phyloP scores from a whole-genome alignment of 73 alveolate genomes.

The Paramecium sexaurelia region DNA sequence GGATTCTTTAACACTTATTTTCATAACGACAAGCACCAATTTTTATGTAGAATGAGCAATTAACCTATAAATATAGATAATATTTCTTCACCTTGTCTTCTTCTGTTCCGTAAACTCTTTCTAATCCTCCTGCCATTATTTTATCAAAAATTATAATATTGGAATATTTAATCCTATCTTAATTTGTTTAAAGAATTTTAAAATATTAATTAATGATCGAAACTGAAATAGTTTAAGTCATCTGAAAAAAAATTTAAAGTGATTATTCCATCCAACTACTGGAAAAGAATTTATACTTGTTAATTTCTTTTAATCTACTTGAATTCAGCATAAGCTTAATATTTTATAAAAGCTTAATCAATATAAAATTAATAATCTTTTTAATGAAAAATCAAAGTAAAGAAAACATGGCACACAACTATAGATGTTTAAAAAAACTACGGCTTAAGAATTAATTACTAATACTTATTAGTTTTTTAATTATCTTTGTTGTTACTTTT shows the following conservation, averaged over 20 bases:
- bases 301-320: neutral
- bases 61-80: conserved; percentile 74
- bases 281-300: neutral
- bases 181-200: neutral
- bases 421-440: neutral
- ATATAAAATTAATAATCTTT: too few relatives aligned
- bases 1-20: conserved; percentile 98
- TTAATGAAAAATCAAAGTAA: neutral
- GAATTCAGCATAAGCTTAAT: neutral
- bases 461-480: neutral
- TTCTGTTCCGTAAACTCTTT: conserved; percentile 98
- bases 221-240: neutral
- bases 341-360: neutral
- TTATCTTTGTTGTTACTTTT: neutral
- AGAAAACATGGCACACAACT: neutral
- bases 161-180: neutral
- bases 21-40: conserved; percentile 99
- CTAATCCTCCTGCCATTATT: conserved; percentile 96
- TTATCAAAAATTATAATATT: neutral
- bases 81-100: conserved; percentile 88
- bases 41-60: conserved; percentile 99
- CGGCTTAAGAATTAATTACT: neutral
- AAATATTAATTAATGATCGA: neutral
- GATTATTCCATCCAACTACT: too few relatives aligned
- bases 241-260: too few relatives aligned